phyloP scores from a whole-genome alignment of 148 eudicot genomes.

The Silene uniflora region DNA sequence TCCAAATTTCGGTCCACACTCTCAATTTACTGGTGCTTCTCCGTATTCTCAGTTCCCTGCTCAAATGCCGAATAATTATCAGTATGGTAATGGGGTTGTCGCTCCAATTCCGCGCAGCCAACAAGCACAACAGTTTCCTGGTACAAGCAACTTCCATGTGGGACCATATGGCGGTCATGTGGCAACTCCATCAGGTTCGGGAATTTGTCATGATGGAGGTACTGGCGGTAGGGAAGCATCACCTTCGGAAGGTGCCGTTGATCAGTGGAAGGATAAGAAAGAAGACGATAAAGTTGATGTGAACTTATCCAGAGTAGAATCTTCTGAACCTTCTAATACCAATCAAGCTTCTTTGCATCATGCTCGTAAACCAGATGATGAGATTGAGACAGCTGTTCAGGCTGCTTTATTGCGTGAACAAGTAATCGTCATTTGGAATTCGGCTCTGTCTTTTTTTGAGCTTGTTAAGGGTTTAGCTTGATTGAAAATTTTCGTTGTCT shows the following conservation, averaged over 20 bases:
- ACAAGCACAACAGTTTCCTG: constrained; percentile 31
- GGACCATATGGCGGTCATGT: constrained; percentile 21
- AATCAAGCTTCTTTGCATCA: constrained; percentile 22
- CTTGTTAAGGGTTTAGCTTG: constrained; percentile 8
- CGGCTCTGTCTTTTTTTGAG: constrained; percentile 11
- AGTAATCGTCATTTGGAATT: constrained; percentile 38
- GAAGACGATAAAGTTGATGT: constrained; percentile 13
- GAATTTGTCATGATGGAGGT: constrained; percentile 11
- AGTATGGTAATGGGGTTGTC: constrained; percentile 29
- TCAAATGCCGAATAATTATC: constrained; percentile 36
- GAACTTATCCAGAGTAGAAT: constrained; percentile 20
- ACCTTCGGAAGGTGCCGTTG: not conserved
- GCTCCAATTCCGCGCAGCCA: constrained; percentile 32
- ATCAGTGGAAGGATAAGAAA: constrained; percentile 12
- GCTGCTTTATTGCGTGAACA: constrained; percentile 88
- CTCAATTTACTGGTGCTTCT: constrained; percentile 32
- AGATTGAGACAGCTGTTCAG: constrained; percentile 77
- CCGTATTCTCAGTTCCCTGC: constrained; percentile 32
- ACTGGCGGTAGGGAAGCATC: constrained; percentile 24
- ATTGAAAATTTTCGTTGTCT: constrained; percentile 24
- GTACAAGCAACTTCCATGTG: constrained; percentile 11
- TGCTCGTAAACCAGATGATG: constrained; percentile 32
- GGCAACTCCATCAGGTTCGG: constrained; percentile 24
- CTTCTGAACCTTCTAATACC: constrained; percentile 20
- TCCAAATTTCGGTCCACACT: constrained; percentile 30